Percentiles rank a stretch among this genome's conserved stretches.
phyloP scores from a whole-genome alignment of 148 eudicot species.

The Dianthus caryophyllus region DNA sequence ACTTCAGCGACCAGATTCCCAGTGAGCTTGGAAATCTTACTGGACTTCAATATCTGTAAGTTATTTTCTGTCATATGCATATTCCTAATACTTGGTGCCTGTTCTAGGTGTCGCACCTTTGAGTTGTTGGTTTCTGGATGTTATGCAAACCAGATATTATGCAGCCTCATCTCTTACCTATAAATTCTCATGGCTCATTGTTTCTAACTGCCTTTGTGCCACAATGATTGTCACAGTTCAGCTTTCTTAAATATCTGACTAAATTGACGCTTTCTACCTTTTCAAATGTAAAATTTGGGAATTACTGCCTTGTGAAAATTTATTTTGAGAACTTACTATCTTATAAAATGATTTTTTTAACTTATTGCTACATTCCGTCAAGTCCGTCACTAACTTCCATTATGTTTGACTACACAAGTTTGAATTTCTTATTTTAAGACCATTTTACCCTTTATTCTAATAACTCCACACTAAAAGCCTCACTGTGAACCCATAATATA shows the following conservation, averaged over 20 bases:
- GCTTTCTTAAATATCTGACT: neutral
- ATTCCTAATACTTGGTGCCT: slow-evolving; percentile 2
- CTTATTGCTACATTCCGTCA: too few species aligned
- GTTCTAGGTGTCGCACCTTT: neutral
- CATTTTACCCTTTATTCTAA: too few species aligned
- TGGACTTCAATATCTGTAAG: slow-evolving; percentile 80
- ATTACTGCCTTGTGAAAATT: too few species aligned
- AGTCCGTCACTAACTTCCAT: too few species aligned
- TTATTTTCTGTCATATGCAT: slow-evolving; percentile 6
- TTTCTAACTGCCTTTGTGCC: neutral
- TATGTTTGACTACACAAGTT: too few species aligned
- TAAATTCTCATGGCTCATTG: neutral
- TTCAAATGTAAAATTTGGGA: too few species aligned
- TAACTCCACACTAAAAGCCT: too few species aligned
- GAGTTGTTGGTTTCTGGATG: slow-evolving; percentile 11
- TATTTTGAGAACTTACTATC: too few species aligned
- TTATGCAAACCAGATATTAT: neutral
- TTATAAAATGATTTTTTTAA: too few species aligned
- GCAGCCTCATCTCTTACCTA: neutral
- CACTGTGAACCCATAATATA: too few species aligned
- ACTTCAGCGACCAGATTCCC: slow-evolving; percentile 70
- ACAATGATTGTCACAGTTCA: neutral
- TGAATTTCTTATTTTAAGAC: too few species aligned
- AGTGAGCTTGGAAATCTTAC: slow-evolving; percentile 73
- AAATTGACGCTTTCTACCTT: too few species aligned